phyloP scores from a whole-genome alignment of 1,284 basidiomycete species.

The Pseudozyma tsukubaensis region DNA sequence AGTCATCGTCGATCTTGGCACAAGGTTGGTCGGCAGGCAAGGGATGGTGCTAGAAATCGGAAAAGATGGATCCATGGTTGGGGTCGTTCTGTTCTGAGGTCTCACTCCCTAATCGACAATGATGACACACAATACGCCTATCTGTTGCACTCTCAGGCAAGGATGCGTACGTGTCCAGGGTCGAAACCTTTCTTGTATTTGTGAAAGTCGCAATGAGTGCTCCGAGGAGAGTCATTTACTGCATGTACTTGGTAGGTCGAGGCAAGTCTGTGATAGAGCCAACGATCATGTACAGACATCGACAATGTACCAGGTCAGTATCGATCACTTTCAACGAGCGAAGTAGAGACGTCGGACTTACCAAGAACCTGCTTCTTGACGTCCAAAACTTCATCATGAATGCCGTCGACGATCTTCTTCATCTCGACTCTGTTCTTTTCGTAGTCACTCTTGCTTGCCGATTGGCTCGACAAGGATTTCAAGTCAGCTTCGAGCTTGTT shows the following conservation, averaged over 20 bases:
- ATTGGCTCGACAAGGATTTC: slow-evolving; percentile 33
- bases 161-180: no score
- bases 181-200: no score
- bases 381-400: slow-evolving; percentile 50
- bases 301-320: no score
- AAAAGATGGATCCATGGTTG: slow-evolving; percentile 41
- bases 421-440: slow-evolving; percentile 38
- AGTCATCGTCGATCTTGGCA: slow-evolving; percentile 43
- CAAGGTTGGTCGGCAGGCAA: slow-evolving; percentile 31
- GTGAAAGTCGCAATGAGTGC: neutral
- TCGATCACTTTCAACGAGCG: neutral
- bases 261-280: slow-evolving; percentile 30
- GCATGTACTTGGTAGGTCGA: slow-evolving; percentile 52
- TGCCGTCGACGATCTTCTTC: slow-evolving; percentile 53
- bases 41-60: slow-evolving; percentile 45
- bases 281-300: no score
- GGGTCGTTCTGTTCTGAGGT: slow-evolving; percentile 40
- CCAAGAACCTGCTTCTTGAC: slow-evolving; percentile 48
- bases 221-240: slow-evolving; percentile 13
- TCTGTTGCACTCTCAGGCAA: no score
- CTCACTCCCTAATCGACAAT: neutral
- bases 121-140: neutral
- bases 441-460: slow-evolving; percentile 36
- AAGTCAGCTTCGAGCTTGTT: slow-evolving; percentile 54
- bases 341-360: slow-evolving; percentile 8